Evolutionary conservation across 331 rosid species (phyloP).

Genomic region (Erythrophleum ivorense): DNA sequence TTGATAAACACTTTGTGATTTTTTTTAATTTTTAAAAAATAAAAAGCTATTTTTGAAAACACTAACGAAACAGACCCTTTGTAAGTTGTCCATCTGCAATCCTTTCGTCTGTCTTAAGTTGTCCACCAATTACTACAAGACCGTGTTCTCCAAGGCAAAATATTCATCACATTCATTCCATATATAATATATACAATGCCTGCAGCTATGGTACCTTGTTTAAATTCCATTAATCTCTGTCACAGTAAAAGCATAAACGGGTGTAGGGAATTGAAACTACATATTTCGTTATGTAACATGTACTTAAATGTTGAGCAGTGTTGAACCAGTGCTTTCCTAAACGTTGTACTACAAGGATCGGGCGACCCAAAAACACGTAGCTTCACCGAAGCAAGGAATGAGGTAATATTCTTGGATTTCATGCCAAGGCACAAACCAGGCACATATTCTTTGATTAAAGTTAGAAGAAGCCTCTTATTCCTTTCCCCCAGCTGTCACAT

Average conservation of each 20-base stretch:
- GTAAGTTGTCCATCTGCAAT: neutral
- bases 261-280: neutral
- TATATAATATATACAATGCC: too few species aligned
- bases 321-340: neutral
- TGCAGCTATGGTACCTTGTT: too few species aligned
- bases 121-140: too few species aligned
- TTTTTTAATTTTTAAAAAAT: too few species aligned
- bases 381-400: neutral
- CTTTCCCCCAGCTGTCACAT: conserved; percentile 42
- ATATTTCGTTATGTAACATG: too few species aligned
- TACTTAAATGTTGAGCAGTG: neutral
- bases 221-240: too few species aligned
- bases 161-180: too few species aligned
- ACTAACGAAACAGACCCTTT: too few species aligned
- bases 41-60: too few species aligned
- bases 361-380: neutral
- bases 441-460: conserved; percentile 52
- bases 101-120: too few species aligned
- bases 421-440: conserved; percentile 49
- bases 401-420: conserved; percentile 57
- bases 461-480: conserved; percentile 48
- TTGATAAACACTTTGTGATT: too few species aligned
- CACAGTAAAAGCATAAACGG: neutral
- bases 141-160: too few species aligned
- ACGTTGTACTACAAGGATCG: neutral